Percentiles rank a stretch among this genome's conserved stretches.
Evolutionary conservation across 805 yeast species (phyloP).

Genomic region (Wickerhamomyces rabaulensis): DNA sequence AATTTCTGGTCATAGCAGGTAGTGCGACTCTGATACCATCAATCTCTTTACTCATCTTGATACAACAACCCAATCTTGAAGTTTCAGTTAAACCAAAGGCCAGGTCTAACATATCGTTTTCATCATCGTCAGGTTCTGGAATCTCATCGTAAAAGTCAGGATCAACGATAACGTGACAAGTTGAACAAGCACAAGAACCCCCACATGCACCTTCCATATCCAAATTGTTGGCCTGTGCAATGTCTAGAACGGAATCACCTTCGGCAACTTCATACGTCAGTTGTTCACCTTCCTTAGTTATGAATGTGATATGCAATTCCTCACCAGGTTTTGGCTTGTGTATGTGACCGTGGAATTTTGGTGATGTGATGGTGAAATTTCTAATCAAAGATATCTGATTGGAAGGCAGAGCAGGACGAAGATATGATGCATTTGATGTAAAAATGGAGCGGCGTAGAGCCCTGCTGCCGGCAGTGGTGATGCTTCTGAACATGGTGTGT

Average conservation of each 20-base stretch:
- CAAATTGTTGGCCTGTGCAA: slow-evolving; percentile 87
- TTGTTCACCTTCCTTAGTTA: slow-evolving; percentile 87
- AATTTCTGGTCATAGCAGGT: slow-evolving; percentile 95
- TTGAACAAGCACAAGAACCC: slow-evolving; percentile 98
- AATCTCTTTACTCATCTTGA: slow-evolving; percentile 79
- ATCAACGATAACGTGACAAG: slow-evolving; percentile 95
- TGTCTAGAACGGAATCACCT: slow-evolving; percentile 88
- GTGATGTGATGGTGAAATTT: slow-evolving; percentile 23
- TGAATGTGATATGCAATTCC: slow-evolving; percentile 81
- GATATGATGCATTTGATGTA: not conserved
- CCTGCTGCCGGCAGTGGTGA: not conserved
- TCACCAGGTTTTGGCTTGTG: slow-evolving; percentile 92
- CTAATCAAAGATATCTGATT: slow-evolving; percentile 19
- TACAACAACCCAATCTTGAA: slow-evolving; percentile 92
- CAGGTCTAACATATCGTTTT: slow-evolving; percentile 95
- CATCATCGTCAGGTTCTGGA: slow-evolving; percentile 96
- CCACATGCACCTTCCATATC: slow-evolving; percentile 99
- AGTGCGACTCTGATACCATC: slow-evolving; percentile 94
- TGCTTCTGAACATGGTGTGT: slow-evolving; percentile 2
- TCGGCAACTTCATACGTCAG: slow-evolving; percentile 79
- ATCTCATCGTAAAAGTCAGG: slow-evolving; percentile 88
- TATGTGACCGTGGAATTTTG: slow-evolving; percentile 67
- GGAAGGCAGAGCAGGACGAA: slow-evolving; percentile 1
- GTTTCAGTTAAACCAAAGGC: slow-evolving; percentile 98
- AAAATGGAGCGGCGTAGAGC: not conserved